A percentile compares a stretch with the other conserved stretches of the same genome.
Evolutionary conservation across 495 filamentous ascomycete genomes (phyloP).

Genomic region (Hypoxylon trugodes): DNA sequence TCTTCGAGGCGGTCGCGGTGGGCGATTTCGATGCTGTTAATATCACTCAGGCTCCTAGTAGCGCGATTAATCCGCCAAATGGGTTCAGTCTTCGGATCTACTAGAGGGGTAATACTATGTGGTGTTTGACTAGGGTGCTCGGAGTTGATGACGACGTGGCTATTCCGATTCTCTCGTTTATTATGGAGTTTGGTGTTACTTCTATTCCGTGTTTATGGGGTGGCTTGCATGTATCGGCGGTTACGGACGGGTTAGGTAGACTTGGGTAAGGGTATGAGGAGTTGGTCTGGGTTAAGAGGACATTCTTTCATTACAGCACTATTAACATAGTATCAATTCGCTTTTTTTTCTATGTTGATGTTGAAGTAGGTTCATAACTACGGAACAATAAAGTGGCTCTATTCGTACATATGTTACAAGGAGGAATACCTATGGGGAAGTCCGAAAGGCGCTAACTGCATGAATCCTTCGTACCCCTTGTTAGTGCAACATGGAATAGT

Average conservation of each 20-base stretch:
- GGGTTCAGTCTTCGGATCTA: conserved; percentile 31
- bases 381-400: neutral
- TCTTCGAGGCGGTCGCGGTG: conserved; percentile 38
- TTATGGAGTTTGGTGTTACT: conserved; percentile 12
- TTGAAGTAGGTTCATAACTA: too few relatives aligned
- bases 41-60: conserved; percentile 32
- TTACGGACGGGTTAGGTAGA: too few relatives aligned
- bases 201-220: neutral
- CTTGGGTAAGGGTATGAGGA: too few relatives aligned
- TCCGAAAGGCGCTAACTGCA: neutral
- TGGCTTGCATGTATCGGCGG: too few relatives aligned
- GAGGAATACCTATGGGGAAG: neutral
- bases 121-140: conserved; percentile 12
- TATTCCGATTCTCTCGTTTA: neutral
- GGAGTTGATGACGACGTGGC: neutral
- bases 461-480: too few relatives aligned
- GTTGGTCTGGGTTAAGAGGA: neutral
- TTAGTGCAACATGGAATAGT: too few relatives aligned
- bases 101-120: conserved; percentile 10
- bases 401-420: conserved; percentile 9
- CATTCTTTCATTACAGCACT: neutral
- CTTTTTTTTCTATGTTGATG: too few relatives aligned
- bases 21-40: conserved; percentile 31
- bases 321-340: too few relatives aligned
- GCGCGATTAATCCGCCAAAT: conserved; percentile 19